Conservation (phyloP, 768 basidiomycete genomes). For the Glaciozyma martinii region DNA sequence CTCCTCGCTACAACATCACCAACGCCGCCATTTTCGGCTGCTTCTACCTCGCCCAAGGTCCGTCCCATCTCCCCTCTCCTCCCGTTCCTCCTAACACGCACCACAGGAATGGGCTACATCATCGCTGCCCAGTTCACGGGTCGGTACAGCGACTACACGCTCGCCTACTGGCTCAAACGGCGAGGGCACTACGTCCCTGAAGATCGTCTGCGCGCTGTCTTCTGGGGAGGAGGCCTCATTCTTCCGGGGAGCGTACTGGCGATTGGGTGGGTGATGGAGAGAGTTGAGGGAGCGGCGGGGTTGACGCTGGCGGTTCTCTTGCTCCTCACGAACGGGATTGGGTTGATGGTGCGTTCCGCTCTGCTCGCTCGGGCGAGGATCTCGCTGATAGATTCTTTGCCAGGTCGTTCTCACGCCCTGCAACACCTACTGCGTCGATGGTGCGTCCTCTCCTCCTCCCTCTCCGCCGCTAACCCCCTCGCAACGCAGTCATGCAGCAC, state of each 20-base stretch:
- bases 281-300: slow-evolving; percentile 2
- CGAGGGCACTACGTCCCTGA: slow-evolving; percentile 39
- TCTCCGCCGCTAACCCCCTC: neutral
- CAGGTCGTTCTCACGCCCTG: slow-evolving; percentile 5
- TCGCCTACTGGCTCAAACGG: slow-evolving; percentile 36
- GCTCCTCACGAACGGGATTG: slow-evolving; percentile 9
- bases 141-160: slow-evolving; percentile 35
- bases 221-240: slow-evolving; percentile 36
- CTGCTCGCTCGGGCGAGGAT: neutral
- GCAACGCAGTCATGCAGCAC: neutral
- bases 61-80: neutral
- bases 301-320: neutral
- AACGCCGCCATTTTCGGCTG: slow-evolving; percentile 40
- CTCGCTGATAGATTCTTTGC: neutral
- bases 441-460: neutral
- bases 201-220: slow-evolving; percentile 37
- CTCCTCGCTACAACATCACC: slow-evolving; percentile 37
- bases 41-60: slow-evolving; percentile 39
- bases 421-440: slow-evolving; percentile 17
- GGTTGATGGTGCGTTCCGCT: slow-evolving; percentile 11
- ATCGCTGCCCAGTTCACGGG: slow-evolving; percentile 38
- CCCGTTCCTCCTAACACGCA: neutral
- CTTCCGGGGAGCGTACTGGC: slow-evolving; percentile 36
- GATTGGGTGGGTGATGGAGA: slow-evolving; percentile 37
- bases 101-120: slow-evolving; percentile 36